Evolutionary conservation across 345 rosid genomes (phyloP), one percentile per base, ranked within the genome.

Genomic region (Boechera stricta): DNA sequence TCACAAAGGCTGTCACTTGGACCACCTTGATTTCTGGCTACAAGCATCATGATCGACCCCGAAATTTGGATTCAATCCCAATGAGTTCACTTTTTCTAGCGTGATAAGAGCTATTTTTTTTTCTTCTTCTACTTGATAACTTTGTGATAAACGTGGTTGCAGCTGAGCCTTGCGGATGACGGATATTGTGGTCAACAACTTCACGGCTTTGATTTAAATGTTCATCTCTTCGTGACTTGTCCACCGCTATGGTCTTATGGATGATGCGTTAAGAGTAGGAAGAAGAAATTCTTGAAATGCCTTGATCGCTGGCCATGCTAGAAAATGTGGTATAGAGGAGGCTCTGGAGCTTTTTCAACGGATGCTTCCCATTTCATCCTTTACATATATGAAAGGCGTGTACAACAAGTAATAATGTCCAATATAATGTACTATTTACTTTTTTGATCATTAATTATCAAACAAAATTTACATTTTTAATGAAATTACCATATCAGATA

Each of bases 21-120:
- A 89, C 89, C 15, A 80, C 84, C 4, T 71, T 89, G 81, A 87
- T 89, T 35, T 77, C 84, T 10, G 94, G 88, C 52, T 89, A 80
- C 74, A 83, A 90, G n/a, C 91, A 89, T 62, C 76, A 77, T 63
- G 77, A 60, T 38, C 78, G 42, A 36, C 74, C 89, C 24, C 59
- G 69, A 62, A 77, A 5, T 13, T 39, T 18, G 87, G 85, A 3
- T 49, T 83, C 16, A 13, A 44, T 64, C 92, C 90, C 4, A 86
- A 84, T 64, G 78, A 83, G 62, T 85, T 82, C 59, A 85, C 88
- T 2, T 71, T 90, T 57, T 85, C 88, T 4, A 85, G 87, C 42
- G 81, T 86, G 16, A 55, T 86, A 7, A 87, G 84, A 82, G 86
- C 91, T 36, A 11, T 11, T 9, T 35, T 5, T 1, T 35, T 6